These are phyloP conservation scores for Pinus albicaulis DNA, from an alignment of 75 land plant genomes.

Conservation along the genomic window DNA sequence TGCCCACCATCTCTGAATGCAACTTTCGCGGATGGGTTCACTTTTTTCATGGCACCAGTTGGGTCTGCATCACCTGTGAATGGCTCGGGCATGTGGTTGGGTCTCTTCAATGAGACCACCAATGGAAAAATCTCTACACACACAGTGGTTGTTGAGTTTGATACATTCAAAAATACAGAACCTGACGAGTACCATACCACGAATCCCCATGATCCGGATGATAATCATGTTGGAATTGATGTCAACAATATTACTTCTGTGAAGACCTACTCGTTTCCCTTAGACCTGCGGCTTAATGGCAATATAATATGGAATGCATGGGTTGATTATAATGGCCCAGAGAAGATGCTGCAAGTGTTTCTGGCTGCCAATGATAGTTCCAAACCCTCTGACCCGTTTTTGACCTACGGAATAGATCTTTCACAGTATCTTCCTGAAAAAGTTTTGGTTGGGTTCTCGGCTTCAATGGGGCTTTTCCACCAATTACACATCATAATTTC, in stretches of 20 bases:
- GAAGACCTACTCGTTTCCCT: not conserved
- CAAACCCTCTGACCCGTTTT: not conserved
- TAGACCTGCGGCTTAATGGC: constrained; percentile 11
- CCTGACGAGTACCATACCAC: not conserved
- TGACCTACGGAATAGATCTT: constrained; percentile 4
- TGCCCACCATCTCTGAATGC: not conserved
- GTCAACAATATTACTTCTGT: constrained; percentile 31
- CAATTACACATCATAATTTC: constrained; percentile 18
- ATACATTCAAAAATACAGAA: constrained; percentile 9
- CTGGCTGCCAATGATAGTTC: not conserved
- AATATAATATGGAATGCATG: constrained; percentile 13
- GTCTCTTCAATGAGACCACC: constrained; percentile 24
- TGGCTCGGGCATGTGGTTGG: constrained; percentile 22
- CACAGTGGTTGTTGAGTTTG: constrained; percentile 30
- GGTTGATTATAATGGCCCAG: constrained; percentile 24
- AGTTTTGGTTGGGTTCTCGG: constrained; percentile 42
- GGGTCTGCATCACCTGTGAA: constrained; percentile 16
- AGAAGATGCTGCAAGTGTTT: constrained; percentile 1
- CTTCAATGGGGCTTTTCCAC: constrained; percentile 22
- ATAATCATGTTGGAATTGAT: constrained; percentile 40
- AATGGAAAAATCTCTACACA: not conserved
- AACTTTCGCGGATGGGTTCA: constrained; percentile 30
- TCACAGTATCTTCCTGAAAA: constrained; percentile 8
- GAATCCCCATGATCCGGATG: constrained; percentile 17
- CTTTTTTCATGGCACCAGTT: constrained; percentile 31